phyloP scores from a whole-genome alignment of 768 basidiomycete genomes.

The Exsudoporus frostii region DNA sequence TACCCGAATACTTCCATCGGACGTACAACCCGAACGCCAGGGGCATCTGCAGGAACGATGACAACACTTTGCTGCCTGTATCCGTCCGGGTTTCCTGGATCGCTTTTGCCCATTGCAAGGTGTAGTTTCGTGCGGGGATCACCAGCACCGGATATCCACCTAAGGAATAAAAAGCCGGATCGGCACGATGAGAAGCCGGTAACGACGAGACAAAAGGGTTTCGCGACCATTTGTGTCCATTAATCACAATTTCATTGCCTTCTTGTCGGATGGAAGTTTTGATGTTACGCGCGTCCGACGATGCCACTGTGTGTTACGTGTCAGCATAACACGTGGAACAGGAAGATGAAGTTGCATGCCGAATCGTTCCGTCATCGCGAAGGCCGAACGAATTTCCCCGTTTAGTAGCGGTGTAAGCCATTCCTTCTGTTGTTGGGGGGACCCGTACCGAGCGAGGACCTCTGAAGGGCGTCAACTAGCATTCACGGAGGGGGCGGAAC shows the following conservation, averaged over 20 bases:
- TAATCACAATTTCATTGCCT: slow-evolving; percentile 87
- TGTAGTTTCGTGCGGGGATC: slow-evolving; percentile 88
- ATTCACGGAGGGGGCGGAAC: not conserved
- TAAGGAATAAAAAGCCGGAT: slow-evolving; percentile 28
- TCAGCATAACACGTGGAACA: slow-evolving; percentile 10
- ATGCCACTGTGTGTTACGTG: slow-evolving; percentile 52
- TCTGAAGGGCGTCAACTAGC: slow-evolving; percentile 46
- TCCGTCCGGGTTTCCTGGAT: slow-evolving; percentile 70
- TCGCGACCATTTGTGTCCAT: slow-evolving; percentile 90
- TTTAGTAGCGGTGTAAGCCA: slow-evolving; percentile 88
- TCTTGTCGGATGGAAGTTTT: slow-evolving; percentile 81
- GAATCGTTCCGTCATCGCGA: slow-evolving; percentile 95
- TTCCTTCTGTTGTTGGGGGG: slow-evolving; percentile 82
- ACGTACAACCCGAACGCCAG: slow-evolving; percentile 87
- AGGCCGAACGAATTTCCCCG: slow-evolving; percentile 91
- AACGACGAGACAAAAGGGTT: not conserved
- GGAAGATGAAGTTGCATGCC: slow-evolving; percentile 39
- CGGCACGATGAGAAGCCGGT: slow-evolving; percentile 11
- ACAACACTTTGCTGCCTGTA: slow-evolving; percentile 93
- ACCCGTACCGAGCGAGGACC: slow-evolving; percentile 95
- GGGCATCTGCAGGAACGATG: slow-evolving; percentile 83
- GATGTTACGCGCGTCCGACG: slow-evolving; percentile 94
- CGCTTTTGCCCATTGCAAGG: slow-evolving; percentile 93
- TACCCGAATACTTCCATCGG: slow-evolving; percentile 94
- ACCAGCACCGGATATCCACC: slow-evolving; percentile 98